phyloP scores from a whole-genome alignment of 495 filamentous ascomycete species.

The Penicillium chermesinum region DNA sequence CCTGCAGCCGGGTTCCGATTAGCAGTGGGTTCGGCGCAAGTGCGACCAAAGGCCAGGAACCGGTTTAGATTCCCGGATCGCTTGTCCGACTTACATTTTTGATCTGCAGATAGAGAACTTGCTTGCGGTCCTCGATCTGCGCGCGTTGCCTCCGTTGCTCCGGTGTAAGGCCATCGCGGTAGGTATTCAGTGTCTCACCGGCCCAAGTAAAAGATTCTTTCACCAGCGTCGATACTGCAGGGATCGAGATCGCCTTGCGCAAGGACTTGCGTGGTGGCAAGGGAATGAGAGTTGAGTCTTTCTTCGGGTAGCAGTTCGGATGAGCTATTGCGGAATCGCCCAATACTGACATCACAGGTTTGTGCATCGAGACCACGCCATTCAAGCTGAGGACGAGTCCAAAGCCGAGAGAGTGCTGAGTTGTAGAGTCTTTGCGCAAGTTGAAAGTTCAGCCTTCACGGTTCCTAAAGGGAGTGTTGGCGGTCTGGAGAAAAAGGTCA shows the following conservation, averaged over 20 bases:
- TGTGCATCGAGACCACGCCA: constrained; percentile 28
- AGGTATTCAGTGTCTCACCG: constrained; percentile 44
- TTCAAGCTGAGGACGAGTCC: constrained; percentile 12
- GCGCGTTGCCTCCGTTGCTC: constrained; percentile 48
- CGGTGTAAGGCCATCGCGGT: constrained; percentile 52
- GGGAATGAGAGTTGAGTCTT: constrained; percentile 11
- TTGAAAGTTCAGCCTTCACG: constrained; percentile 1
- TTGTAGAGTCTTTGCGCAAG: constrained; percentile 8
- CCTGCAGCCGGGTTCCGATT: constrained; percentile 35
- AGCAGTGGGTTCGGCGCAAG: constrained; percentile 14
- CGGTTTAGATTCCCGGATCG: background rate
- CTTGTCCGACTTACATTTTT: constrained; percentile 45
- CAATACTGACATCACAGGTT: constrained; percentile 30
- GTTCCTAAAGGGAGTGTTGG: background rate
- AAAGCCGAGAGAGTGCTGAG: background rate
- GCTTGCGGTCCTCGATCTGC: constrained; percentile 53
- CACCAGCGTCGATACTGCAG: constrained; percentile 34
- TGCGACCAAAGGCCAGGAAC: constrained; percentile 1
- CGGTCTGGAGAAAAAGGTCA: constrained; percentile 26
- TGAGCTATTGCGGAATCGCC: constrained; percentile 32
- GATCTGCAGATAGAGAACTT: constrained; percentile 59
- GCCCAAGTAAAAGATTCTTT: constrained; percentile 37
- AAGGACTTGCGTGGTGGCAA: constrained; percentile 16
- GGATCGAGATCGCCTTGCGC: constrained; percentile 28
- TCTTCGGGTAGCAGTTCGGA: constrained; percentile 22